Evolutionary conservation across 352 stramenopile genomes (phyloP), one percentile per base, ranked within the genome.

Genomic region (Phytophthora sp.): DNA sequence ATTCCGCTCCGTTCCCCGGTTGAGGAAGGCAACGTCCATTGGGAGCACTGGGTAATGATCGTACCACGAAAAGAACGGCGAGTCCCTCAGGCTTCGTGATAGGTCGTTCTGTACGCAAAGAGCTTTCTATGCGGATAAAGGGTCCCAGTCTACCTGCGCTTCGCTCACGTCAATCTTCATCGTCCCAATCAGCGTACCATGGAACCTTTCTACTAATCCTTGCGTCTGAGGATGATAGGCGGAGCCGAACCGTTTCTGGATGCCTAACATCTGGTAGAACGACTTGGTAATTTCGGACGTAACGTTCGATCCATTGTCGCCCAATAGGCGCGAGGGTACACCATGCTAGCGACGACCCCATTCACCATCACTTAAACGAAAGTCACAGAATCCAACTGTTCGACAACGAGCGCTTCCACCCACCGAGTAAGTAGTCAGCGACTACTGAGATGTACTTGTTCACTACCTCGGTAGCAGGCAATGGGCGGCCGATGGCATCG

Each of bases 181-280:
- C n/a, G n/a, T n/a, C n/a, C n/a, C n/a, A n/a, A n/a, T 47, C 1
- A 55, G n/a, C 44, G 42, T 63, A 9, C 55, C 42, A 29, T 63
- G 46, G 15, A 53, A 54, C 12, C 56, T 42, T 31, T 63, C 33
- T 1, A 63, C 56, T 0, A 63, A 30, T 1, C 44, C 42, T 7
- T 63, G 56, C 4, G 33, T 55, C 11, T 63, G 41, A 12, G 54
- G 41, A 35, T 52, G 52, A 26, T 59, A 59, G 9, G 36, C 52
- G 1, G 52, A n/a, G 4, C 52, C 52, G 18, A 51, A 59, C 3
- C 31, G n/a, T 5, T 59, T 59, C 52, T 59, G 49, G 9, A 59
- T 59, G 2, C 38, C 52, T 2, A 59, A 13, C 4, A 9, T 50
- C 13, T 59, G 36, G 11, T 59, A 59, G n/a, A 59, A 59, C 7